phyloP scores from a whole-genome alignment of 1,284 basidiomycete species.

The Exobasidium rhododendri region DNA sequence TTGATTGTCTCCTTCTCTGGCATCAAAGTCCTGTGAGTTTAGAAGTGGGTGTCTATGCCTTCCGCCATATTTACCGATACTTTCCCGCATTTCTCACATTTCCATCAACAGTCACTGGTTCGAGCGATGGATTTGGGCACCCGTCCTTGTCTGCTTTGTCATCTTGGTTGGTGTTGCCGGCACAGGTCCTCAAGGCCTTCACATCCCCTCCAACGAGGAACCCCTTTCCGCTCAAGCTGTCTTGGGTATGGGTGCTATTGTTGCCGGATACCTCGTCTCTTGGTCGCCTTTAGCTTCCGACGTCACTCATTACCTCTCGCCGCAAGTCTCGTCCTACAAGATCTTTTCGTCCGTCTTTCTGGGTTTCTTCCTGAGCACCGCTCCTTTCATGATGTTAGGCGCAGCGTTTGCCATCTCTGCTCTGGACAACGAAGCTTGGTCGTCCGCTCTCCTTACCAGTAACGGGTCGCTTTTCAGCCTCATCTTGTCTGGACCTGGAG shows the following conservation, averaged over 20 bases:
- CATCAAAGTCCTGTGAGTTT: constrained; percentile 63
- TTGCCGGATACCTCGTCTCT: constrained; percentile 63
- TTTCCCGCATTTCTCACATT: too few relatives aligned
- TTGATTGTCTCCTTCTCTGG: constrained; percentile 78
- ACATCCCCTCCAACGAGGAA: constrained; percentile 59
- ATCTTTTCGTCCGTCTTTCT: constrained; percentile 64
- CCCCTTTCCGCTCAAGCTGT: constrained; percentile 57
- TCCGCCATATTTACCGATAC: too few relatives aligned
- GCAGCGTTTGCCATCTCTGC: constrained; percentile 62
- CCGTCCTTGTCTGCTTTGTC: constrained; percentile 68
- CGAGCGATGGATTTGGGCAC: constrained; percentile 71
- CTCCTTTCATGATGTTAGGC: constrained; percentile 63
- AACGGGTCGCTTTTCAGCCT: constrained; percentile 71
- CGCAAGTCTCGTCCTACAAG: constrained; percentile 57
- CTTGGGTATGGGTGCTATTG: constrained; percentile 62
- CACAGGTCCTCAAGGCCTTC: constrained; percentile 60
- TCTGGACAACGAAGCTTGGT: constrained; percentile 61
- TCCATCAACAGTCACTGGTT: constrained; percentile 60
- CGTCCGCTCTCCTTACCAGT: constrained; percentile 34
- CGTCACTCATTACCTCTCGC: constrained; percentile 57
- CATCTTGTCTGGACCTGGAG: constrained; percentile 63
- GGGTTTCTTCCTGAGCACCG: constrained; percentile 63
- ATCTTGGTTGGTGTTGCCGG: constrained; percentile 62
- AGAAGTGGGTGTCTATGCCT: too few relatives aligned
- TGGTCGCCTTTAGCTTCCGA: constrained; percentile 57